Conservation (phyloP, 345 rosid genomes). For the Erodium maritimum region DNA sequence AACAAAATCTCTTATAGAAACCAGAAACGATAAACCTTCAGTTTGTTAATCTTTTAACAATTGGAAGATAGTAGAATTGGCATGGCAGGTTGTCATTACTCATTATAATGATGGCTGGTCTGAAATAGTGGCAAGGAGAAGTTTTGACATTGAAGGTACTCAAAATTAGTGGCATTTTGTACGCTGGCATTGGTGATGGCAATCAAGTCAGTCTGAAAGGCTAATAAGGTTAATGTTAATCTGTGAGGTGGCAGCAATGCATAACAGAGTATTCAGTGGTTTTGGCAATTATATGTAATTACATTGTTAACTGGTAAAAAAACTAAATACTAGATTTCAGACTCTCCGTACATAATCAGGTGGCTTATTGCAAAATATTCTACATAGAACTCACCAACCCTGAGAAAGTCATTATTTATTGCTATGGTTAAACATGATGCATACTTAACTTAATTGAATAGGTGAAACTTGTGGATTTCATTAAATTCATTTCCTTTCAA, state of each 20-base stretch:
- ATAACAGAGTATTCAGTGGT: neutral
- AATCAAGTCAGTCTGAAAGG: neutral
- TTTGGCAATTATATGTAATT: no score
- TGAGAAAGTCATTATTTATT: neutral
- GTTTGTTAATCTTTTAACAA: neutral
- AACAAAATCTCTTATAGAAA: neutral
- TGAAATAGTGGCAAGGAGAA: neutral
- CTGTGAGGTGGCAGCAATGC: neutral
- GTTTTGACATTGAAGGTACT: neutral
- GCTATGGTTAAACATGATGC: neutral
- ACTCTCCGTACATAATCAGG: neutral
- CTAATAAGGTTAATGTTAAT: neutral
- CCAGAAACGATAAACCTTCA: neutral
- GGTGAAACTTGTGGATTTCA: neutral
- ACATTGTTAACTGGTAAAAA: neutral
- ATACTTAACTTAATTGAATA: neutral
- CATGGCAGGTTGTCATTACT: neutral
- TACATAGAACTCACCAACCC: neutral
- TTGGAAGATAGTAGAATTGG: neutral
- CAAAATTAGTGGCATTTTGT: no score
- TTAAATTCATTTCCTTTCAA: neutral
- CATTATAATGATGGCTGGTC: no score
- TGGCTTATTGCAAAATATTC: neutral
- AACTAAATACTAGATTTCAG: neutral
- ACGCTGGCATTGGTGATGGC: neutral